Evolutionary conservation across 2,329 filamentous ascomycete genomes (phyloP).

Genomic region (Fusarium graminum): DNA sequence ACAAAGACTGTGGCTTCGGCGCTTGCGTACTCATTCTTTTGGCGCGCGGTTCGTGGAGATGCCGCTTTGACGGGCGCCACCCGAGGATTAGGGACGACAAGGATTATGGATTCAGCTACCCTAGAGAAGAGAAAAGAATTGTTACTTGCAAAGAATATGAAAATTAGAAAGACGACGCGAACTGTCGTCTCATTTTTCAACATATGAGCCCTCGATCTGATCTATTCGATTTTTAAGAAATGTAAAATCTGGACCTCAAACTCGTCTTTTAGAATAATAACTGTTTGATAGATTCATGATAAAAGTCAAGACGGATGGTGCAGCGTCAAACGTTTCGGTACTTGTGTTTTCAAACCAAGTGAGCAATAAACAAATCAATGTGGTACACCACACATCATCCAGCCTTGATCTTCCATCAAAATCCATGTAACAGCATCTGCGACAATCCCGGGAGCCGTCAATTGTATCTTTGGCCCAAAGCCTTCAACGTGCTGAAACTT

Average conservation of each 20-base stretch:
- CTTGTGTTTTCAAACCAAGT: too few relatives aligned
- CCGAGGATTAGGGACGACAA: neutral
- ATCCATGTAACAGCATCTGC: constrained; percentile 13
- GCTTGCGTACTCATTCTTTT: constrained; percentile 19
- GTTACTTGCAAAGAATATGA: neutral
- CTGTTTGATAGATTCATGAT: too few relatives aligned
- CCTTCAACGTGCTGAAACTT: neutral
- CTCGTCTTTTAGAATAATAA: too few relatives aligned
- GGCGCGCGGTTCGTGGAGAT: constrained; percentile 30
- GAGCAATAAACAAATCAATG: neutral
- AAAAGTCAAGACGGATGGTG: too few relatives aligned
- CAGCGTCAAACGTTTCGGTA: too few relatives aligned
- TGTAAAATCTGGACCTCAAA: neutral
- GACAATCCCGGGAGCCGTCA: neutral
- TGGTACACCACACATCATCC: neutral
- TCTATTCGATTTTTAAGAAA: neutral
- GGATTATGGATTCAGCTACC: constrained; percentile 11
- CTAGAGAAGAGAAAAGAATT: constrained; percentile 1
- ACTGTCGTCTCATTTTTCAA: too few relatives aligned
- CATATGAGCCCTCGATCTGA: neutral
- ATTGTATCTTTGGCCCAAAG: neutral
- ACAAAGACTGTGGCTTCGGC: constrained; percentile 22
- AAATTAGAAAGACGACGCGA: too few relatives aligned
- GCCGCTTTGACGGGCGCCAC: constrained; percentile 6
- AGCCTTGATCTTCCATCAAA: constrained; percentile 17